phyloP scores from a whole-genome alignment of 2,329 filamentous ascomycete species.

The Gremmenia infestans region DNA sequence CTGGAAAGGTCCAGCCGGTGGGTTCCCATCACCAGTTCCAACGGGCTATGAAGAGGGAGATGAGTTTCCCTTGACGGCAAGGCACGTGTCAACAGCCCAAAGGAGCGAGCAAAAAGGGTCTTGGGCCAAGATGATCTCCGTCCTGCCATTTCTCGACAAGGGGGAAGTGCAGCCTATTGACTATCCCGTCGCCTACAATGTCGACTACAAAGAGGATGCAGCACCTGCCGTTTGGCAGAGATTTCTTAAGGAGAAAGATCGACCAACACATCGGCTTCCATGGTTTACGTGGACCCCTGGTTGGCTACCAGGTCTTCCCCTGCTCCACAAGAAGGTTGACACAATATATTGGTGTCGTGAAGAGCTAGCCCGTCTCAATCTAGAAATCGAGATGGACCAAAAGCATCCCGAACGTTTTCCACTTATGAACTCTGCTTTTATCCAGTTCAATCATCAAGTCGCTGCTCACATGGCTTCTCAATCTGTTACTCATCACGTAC shows the following conservation, averaged over 20 bases:
- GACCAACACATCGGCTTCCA: conserved; percentile 78
- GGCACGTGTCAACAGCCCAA: conserved; percentile 12
- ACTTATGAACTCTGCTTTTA: conserved; percentile 92
- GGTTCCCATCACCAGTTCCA: conserved; percentile 56
- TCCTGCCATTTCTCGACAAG: conserved; percentile 41
- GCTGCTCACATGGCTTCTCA: conserved; percentile 98
- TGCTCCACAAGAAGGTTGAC: conserved; percentile 86
- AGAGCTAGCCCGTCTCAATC: conserved; percentile 79
- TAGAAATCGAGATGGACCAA: conserved; percentile 91
- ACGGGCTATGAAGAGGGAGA: conserved; percentile 45
- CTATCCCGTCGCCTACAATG: conserved; percentile 61
- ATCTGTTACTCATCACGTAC: conserved; percentile 81
- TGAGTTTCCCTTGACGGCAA: conserved; percentile 38
- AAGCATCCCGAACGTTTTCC: conserved; percentile 79
- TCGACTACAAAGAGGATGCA: conserved; percentile 55
- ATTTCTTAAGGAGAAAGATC: conserved; percentile 75
- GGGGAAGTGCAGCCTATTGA: conserved; percentile 26
- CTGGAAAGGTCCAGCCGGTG: conserved; percentile 58
- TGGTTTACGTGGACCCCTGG: conserved; percentile 47
- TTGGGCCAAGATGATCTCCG: conserved; percentile 46
- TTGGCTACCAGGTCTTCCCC: conserved; percentile 75
- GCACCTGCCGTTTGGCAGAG: conserved; percentile 73
- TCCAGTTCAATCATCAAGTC: conserved; percentile 97
- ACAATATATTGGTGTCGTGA: conserved; percentile 88
- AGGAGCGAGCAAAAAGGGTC: conserved; percentile 35